Evolutionary conservation across 2,329 filamentous ascomycete species (phyloP).

Genomic region (Simplicillium sp.): DNA sequence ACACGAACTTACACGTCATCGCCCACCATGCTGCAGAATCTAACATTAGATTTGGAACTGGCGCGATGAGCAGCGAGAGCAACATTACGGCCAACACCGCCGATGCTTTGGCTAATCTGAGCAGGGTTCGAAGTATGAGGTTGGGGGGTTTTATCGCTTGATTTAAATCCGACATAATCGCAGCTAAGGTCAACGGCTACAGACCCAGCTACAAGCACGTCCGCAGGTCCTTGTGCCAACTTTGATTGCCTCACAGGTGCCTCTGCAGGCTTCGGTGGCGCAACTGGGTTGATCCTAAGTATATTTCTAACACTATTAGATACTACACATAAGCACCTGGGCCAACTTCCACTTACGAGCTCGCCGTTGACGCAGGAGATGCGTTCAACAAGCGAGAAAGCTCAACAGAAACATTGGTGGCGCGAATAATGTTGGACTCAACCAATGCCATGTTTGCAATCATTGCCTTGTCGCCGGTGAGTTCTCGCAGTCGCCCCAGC

Average conservation of each 20-base stretch:
- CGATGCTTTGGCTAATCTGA: conserved; percentile 70
- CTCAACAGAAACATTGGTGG: conserved; percentile 44
- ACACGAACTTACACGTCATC: conserved; percentile 52
- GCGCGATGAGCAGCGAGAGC: conserved; percentile 69
- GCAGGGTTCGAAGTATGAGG: conserved; percentile 81
- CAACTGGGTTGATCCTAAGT: conserved; percentile 7
- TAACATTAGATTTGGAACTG: conserved; percentile 50
- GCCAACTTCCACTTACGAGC: conserved; percentile 25
- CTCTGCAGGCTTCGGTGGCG: conserved; percentile 4
- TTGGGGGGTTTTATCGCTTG: conserved; percentile 29
- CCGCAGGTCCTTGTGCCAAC: conserved; percentile 22
- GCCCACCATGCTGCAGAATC: conserved; percentile 72
- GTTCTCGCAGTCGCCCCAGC: conserved; percentile 65
- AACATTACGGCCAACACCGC: conserved; percentile 88
- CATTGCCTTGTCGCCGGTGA: conserved; percentile 64
- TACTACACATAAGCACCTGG: conserved; percentile 11
- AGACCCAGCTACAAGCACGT: conserved; percentile 84
- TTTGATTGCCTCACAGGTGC: conserved; percentile 1
- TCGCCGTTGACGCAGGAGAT: conserved; percentile 16
- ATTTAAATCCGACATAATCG: conserved; percentile 45
- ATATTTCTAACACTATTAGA: conserved; percentile 27
- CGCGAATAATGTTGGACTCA: conserved; percentile 41
- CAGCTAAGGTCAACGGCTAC: conserved; percentile 83
- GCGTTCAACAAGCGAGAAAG: conserved; percentile 34
- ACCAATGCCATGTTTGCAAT: conserved; percentile 61